phyloP scores from a whole-genome alignment of 2,329 filamentous ascomycete genomes.

The Leptoxyphium fumago region DNA sequence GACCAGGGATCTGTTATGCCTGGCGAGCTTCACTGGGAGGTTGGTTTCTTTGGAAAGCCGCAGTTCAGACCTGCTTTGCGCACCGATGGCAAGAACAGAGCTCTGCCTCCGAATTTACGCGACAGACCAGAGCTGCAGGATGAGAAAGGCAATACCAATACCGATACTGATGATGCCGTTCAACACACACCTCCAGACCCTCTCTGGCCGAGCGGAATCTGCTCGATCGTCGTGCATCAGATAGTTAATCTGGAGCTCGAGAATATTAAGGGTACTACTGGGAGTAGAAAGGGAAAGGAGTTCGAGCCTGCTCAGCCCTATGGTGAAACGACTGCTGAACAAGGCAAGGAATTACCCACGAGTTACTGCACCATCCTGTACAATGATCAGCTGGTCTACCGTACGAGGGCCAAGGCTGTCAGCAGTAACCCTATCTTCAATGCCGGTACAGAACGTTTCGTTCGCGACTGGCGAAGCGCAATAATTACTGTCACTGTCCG shows the following conservation, averaged over 20 bases:
- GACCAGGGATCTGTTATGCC: slow-evolving; percentile 80
- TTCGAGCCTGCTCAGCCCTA: slow-evolving; percentile 77
- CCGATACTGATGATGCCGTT: slow-evolving; percentile 65
- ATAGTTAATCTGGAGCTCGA: slow-evolving; percentile 90
- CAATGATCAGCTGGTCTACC: slow-evolving; percentile 83
- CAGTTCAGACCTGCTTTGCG: slow-evolving; percentile 71
- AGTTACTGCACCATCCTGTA: slow-evolving; percentile 86
- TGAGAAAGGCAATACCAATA: slow-evolving; percentile 66
- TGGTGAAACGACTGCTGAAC: slow-evolving; percentile 76
- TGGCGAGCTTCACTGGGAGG: slow-evolving; percentile 87
- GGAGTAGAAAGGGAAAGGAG: slow-evolving; percentile 69
- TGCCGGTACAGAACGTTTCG: slow-evolving; percentile 81
- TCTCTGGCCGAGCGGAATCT: slow-evolving; percentile 85
- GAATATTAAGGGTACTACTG: slow-evolving; percentile 72
- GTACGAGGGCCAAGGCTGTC: slow-evolving; percentile 86
- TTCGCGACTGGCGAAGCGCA: slow-evolving; percentile 81
- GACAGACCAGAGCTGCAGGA: slow-evolving; percentile 69
- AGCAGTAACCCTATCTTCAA: slow-evolving; percentile 96
- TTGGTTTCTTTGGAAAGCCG: slow-evolving; percentile 87
- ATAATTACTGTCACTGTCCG: slow-evolving; percentile 81
- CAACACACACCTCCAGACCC: slow-evolving; percentile 85
- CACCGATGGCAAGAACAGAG: slow-evolving; percentile 73
- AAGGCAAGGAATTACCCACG: slow-evolving; percentile 64
- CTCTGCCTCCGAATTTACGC: slow-evolving; percentile 57
- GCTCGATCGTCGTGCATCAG: slow-evolving; percentile 78